Evolutionary conservation across 2,329 filamentous ascomycete species (phyloP), one percentile per base, ranked within the genome.

Genomic region (Zymoseptoria brevis): DNA sequence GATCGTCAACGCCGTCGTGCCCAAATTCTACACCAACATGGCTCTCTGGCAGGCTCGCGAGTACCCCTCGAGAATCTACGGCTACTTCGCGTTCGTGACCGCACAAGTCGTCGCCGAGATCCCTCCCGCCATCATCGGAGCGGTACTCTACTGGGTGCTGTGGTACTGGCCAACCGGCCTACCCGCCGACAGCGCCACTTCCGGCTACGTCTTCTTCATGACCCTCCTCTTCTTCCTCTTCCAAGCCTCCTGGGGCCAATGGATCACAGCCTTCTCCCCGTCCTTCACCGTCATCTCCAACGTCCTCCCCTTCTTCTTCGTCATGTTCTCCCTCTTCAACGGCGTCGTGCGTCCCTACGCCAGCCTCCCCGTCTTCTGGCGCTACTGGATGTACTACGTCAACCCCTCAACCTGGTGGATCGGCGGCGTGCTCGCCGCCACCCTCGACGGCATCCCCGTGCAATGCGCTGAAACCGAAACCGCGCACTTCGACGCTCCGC

Each of bases 151-250:
- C 76, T 93, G 82, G 79, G 73, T 85, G 0, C 74, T 90, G 0
- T 92, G 88, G 87, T 93, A 93, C 75, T 93, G 82, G 72, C 83
- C 88, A 0, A 82, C 86, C 0, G 89, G 89, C 0, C 76, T 92
- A 1, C 87, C 88, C 0, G 80, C 79, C 0, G 83, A 87, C 61
- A 81, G 83, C 35, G 79, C 80, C 1, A 83, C 83, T 0, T 82
- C 87, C 0, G 89, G 89, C 11, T 93, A 92, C 71, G 82, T 87
- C 16, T 93, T 88, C 76, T 75, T 93, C 24, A 91, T 94, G 87
- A 83, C 83, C 0, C 76, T 92, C 68, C 79, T 93, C 0, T 91
- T 91, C 76, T 90, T 85, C 77, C 73, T 92, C 7, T 92, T 91
- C 79, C 82, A 86, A 71, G 82, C 81, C 30, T 85, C 80, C 65